Percentiles rank a stretch among this genome's conserved stretches.
phyloP scores from a whole-genome alignment of 331 rosid species.

The Rosa hybrid region DNA sequence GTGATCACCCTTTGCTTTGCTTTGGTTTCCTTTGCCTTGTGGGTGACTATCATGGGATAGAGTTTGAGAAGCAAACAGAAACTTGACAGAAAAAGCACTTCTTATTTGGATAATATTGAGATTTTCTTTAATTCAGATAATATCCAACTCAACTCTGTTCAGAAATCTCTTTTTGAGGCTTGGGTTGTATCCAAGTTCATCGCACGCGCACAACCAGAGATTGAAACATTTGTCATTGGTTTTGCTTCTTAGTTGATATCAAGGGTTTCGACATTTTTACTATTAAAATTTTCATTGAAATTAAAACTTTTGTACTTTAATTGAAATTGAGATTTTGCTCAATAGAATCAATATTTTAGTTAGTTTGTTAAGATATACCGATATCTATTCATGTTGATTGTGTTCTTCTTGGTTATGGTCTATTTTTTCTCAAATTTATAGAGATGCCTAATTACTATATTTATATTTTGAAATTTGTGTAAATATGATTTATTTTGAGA shows the following conservation, averaged over 20 bases:
- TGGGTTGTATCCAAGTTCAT: neutral
- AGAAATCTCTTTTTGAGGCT: neutral
- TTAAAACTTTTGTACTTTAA: no score
- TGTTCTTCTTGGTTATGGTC: no score
- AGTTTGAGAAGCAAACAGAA: slow-evolving; percentile 51
- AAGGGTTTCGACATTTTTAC: no score
- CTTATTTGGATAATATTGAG: slow-evolving; percentile 42
- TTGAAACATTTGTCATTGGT: neutral
- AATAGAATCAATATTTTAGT: no score
- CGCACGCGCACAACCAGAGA: neutral
- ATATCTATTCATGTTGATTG: no score
- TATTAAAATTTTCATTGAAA: no score
- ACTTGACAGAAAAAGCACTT: slow-evolving; percentile 49
- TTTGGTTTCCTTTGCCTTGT: slow-evolving; percentile 11
- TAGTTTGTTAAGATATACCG: no score
- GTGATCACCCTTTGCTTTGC: slow-evolving; percentile 37
- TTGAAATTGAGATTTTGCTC: no score
- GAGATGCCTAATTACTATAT: no score
- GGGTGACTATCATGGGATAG: slow-evolving; percentile 24
- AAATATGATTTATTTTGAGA: no score
- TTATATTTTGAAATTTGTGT: no score
- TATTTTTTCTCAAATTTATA: no score
- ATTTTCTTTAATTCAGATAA: slow-evolving; percentile 15
- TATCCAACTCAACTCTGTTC: neutral
- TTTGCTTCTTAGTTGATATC: neutral